These are phyloP conservation scores for Spergularia azorica DNA, from an alignment of 179 eudicot genomes.

Conservation along the genomic window DNA sequence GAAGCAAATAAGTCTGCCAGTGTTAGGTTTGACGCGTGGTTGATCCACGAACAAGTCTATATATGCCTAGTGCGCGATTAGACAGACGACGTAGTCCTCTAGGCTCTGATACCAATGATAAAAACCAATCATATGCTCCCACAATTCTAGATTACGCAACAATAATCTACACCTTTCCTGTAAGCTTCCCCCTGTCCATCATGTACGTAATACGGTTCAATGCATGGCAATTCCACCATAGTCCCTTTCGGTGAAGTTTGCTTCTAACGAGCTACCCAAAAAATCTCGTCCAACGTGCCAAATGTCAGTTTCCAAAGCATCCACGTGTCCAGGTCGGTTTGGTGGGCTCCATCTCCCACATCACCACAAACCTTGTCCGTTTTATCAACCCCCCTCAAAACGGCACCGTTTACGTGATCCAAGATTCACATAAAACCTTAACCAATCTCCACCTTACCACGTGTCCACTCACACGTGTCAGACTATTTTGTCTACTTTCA, in stretches of 20 bases:
- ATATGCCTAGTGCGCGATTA: no score
- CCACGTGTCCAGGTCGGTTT: constrained; percentile 32
- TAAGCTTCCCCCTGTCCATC: neutral
- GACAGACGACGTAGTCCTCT: no score
- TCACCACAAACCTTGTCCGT: constrained; percentile 15
- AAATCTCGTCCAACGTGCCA: constrained; percentile 7
- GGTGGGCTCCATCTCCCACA: constrained; percentile 20
- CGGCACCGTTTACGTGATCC: constrained; percentile 36
- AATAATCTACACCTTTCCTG: neutral
- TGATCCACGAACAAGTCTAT: no score
- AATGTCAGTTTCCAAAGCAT: neutral
- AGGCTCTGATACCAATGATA: no score
- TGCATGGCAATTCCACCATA: neutral
- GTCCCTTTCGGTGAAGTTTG: constrained; percentile 19
- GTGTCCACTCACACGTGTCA: constrained; percentile 44
- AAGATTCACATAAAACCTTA: constrained; percentile 1
- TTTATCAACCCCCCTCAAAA: neutral
- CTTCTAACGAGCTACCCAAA: neutral
- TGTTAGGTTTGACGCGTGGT: no score
- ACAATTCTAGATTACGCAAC: constrained; percentile 6
- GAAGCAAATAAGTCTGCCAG: no score
- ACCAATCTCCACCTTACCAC: constrained; percentile 41
- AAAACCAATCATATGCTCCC: no score
- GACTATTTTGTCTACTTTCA: neutral
- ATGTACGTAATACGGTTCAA: neutral